A percentile compares a stretch with the other conserved stretches of the same genome.
Evolutionary conservation across 805 yeast genomes (phyloP).

Genomic region (Kodamaea kaohsiungensis): DNA sequence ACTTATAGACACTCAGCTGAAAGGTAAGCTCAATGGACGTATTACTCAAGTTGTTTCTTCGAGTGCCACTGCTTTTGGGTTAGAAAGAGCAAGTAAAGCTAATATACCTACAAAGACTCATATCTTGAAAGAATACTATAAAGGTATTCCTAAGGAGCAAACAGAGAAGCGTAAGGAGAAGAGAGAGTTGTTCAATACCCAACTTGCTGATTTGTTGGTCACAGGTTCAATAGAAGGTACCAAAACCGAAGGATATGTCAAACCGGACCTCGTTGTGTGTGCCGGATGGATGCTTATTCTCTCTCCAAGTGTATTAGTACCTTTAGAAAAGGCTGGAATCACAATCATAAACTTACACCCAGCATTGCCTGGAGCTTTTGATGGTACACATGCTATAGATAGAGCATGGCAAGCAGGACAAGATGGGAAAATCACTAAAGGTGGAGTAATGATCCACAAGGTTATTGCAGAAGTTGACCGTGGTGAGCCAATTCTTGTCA

Average conservation of each 20-base stretch:
- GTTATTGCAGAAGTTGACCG: conserved; percentile 96
- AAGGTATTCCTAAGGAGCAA: conserved; percentile 71
- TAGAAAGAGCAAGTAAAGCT: conserved; percentile 71
- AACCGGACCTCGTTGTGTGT: conserved; percentile 88
- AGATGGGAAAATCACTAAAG: conserved; percentile 68
- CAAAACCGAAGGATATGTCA: conserved; percentile 29
- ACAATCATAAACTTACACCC: conserved; percentile 95
- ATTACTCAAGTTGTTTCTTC: conserved; percentile 86
- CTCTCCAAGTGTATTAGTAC: conserved; percentile 71
- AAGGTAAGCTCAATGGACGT: conserved; percentile 42
- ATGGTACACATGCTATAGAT: conserved; percentile 96
- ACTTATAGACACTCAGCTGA: conserved; percentile 68
- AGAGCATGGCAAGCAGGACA: conserved; percentile 96
- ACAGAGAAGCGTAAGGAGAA: conserved; percentile 57
- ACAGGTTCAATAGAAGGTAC: conserved; percentile 44
- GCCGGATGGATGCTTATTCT: conserved; percentile 98
- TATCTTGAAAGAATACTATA: conserved; percentile 69
- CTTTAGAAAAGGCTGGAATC: conserved; percentile 57
- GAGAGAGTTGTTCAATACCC: conserved; percentile 72
- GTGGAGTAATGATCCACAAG: conserved; percentile 95
- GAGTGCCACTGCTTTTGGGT: conserved; percentile 81
- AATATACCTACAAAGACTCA: conserved; percentile 73
- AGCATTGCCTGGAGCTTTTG: conserved; percentile 95
- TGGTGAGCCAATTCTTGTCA: conserved; percentile 86
- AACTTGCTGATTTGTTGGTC: conserved; percentile 69